Evolutionary conservation across 1,139 yeast species (phyloP).

Genomic region (Protomyces inundatus): DNA sequence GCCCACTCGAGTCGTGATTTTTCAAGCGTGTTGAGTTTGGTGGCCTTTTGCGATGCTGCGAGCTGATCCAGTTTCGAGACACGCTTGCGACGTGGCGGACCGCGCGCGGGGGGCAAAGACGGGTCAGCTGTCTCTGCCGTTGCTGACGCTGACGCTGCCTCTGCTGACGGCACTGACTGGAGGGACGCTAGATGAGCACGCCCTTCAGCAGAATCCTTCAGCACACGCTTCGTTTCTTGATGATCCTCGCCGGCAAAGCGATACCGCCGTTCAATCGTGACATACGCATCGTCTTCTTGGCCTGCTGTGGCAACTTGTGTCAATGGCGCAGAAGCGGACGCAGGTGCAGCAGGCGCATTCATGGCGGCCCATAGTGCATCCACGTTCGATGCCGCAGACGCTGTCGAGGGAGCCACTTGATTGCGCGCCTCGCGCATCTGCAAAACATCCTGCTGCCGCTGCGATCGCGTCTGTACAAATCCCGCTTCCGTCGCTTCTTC

Average conservation of each 20-base stretch:
- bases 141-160: background rate
- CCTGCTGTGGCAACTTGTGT: constrained; percentile 12
- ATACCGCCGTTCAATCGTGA: constrained; percentile 70
- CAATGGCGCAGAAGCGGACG: constrained; percentile 30
- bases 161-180: constrained; percentile 35
- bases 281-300: constrained; percentile 43
- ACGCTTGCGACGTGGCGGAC: background rate
- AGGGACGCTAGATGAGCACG: constrained; percentile 51
- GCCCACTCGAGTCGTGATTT: constrained; percentile 95
- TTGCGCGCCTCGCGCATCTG: constrained; percentile 33
- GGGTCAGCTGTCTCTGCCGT: background rate
- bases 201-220: constrained; percentile 76
- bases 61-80: constrained; percentile 52
- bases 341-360: constrained; percentile 33
- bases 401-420: constrained; percentile 31
- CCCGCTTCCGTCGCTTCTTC: constrained; percentile 42
- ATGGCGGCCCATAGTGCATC: constrained; percentile 53
- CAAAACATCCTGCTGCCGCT: constrained; percentile 44
- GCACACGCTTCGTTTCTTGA: constrained; percentile 72
- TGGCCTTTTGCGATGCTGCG: constrained; percentile 60
- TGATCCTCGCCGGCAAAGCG: constrained; percentile 85
- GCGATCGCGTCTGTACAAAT: constrained; percentile 58
- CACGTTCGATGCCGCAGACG: constrained; percentile 41
- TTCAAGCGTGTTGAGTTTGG: constrained; percentile 82
- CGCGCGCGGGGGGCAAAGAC: background rate